phyloP scores from a whole-genome alignment of 2,329 filamentous ascomycete genomes.

The Hypoxylon sp. region DNA sequence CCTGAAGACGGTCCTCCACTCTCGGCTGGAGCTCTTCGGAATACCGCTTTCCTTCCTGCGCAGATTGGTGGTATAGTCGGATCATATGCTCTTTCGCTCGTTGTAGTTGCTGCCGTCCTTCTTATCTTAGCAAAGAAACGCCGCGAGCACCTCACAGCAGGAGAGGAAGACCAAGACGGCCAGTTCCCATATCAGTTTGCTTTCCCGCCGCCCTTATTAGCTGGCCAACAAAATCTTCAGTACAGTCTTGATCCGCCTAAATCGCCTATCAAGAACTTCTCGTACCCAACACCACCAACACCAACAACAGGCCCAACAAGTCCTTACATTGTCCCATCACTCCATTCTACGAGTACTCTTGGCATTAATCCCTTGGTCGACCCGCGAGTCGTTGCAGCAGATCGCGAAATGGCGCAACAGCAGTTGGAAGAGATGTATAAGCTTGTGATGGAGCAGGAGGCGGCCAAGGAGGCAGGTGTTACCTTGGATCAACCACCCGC shows the following conservation, averaged over 20 bases:
- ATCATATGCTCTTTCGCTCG: slow-evolving; percentile 83
- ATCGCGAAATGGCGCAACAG: slow-evolving; percentile 81
- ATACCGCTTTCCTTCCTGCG: slow-evolving; percentile 78
- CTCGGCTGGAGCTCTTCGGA: slow-evolving; percentile 70
- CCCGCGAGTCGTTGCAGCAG: slow-evolving; percentile 79
- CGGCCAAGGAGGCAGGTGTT: slow-evolving; percentile 72
- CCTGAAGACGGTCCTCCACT: slow-evolving; percentile 73
- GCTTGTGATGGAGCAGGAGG: slow-evolving; percentile 91
- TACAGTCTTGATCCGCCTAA: slow-evolving; percentile 56
- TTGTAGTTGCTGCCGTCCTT: slow-evolving; percentile 78
- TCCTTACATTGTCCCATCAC: slow-evolving; percentile 64
- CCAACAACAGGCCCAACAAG: slow-evolving; percentile 53
- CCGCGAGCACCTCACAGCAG: slow-evolving; percentile 67
- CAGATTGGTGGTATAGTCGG: slow-evolving; percentile 88
- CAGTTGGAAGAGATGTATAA: slow-evolving; percentile 94
- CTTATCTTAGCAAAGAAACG: slow-evolving; percentile 72
- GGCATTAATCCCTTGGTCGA: slow-evolving; percentile 82
- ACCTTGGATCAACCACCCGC: slow-evolving; percentile 62
- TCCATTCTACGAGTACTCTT: slow-evolving; percentile 65
- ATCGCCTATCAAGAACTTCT: slow-evolving; percentile 64
- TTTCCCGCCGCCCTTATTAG: slow-evolving; percentile 46
- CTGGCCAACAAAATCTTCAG: slow-evolving; percentile 46
- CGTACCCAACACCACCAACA: slow-evolving; percentile 62
- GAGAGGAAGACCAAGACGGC: slow-evolving; percentile 66
- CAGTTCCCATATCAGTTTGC: slow-evolving; percentile 48